Percentiles rank a stretch among this genome's conserved stretches.
Conservation (phyloP, 2,329 filamentous ascomycete genomes). For the Xylaria sp. region DNA sequence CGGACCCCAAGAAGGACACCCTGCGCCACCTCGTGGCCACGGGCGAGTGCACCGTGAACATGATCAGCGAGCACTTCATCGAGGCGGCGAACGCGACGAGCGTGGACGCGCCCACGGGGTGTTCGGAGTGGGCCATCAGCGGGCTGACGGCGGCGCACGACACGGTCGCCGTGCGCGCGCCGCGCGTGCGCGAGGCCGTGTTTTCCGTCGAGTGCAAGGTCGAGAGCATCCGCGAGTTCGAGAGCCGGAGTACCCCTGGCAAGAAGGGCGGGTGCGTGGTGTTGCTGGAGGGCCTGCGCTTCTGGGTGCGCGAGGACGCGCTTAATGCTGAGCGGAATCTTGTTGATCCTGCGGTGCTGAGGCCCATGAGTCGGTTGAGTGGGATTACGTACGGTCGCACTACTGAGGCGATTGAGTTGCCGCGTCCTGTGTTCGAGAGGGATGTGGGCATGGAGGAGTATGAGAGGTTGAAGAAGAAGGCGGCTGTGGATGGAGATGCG, state of each 20-base stretch:
- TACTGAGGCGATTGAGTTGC: conserved; percentile 77
- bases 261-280: conserved; percentile 80
- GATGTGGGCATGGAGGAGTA: conserved; percentile 64
- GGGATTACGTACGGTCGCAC: conserved; percentile 85
- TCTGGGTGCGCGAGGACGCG: conserved; percentile 92
- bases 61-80: conserved; percentile 84
- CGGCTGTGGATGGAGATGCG: conserved; percentile 49
- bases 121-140: conserved; percentile 81
- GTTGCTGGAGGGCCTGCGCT: conserved; percentile 84
- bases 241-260: conserved; percentile 75
- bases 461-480: conserved; percentile 64
- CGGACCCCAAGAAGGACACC: conserved; percentile 83
- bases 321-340: conserved; percentile 80
- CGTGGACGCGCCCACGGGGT: conserved; percentile 80
- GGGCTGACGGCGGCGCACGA: conserved; percentile 77
- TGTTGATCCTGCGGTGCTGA: conserved; percentile 80
- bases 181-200: conserved; percentile 83
- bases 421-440: conserved; percentile 67
- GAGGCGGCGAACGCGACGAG: conserved; percentile 88
- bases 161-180: conserved; percentile 73
- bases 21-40: conserved; percentile 78
- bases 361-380: conserved; percentile 81
- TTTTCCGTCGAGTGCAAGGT: conserved; percentile 86
- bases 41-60: conserved; percentile 84
- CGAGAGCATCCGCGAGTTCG: conserved; percentile 79